These are phyloP conservation scores for Starmerella sp. DNA, from an alignment of 805 yeast genomes.

Conservation along the genomic window DNA sequence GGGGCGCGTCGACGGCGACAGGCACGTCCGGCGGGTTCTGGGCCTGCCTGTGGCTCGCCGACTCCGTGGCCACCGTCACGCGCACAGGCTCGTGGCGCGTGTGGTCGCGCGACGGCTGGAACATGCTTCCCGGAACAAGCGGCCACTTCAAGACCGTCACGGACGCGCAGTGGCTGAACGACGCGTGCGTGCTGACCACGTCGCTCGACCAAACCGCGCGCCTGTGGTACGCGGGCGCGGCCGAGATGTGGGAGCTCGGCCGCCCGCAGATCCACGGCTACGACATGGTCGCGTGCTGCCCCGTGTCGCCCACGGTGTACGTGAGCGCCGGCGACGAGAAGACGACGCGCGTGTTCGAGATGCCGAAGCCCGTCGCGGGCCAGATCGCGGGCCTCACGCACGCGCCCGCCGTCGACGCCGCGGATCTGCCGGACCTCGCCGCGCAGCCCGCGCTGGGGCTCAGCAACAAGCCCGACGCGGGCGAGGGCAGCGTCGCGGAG, in stretches of 20 bases:
- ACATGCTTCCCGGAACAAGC: conserved; percentile 41
- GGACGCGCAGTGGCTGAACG: conserved; percentile 57
- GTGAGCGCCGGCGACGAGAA: conserved; percentile 96
- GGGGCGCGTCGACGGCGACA: conserved; percentile 97
- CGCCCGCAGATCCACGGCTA: conserved; percentile 98
- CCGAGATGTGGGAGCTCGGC: conserved; percentile 71
- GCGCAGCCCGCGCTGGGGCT: conserved; percentile 86
- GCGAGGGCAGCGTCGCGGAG: conserved; percentile 26
- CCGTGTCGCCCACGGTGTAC: conserved; percentile 50
- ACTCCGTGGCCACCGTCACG: conserved; percentile 60
- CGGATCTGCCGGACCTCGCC: conserved; percentile 64
- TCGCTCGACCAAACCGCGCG: conserved; percentile 93
- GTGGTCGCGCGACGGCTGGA: conserved; percentile 41
- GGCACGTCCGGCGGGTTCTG: conserved; percentile 79
- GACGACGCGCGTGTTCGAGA: conserved; percentile 74
- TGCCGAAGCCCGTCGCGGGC: conserved; percentile 66
- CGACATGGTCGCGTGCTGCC: conserved; percentile 75
- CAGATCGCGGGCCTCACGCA: conserved; percentile 35
- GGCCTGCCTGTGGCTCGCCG: conserved; percentile 58
- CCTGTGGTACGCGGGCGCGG: conserved; percentile 41
- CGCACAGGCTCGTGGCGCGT: conserved; percentile 86
- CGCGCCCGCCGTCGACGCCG: not conserved
- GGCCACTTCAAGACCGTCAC: conserved; percentile 71
- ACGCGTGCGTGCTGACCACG: conserved; percentile 55
- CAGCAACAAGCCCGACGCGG: conserved; percentile 68